Percentiles rank a stretch among this genome's conserved stretches.
Evolutionary conservation across 139 green algal genomes (phyloP).

Genomic region (Diplosphaera chodatii): DNA sequence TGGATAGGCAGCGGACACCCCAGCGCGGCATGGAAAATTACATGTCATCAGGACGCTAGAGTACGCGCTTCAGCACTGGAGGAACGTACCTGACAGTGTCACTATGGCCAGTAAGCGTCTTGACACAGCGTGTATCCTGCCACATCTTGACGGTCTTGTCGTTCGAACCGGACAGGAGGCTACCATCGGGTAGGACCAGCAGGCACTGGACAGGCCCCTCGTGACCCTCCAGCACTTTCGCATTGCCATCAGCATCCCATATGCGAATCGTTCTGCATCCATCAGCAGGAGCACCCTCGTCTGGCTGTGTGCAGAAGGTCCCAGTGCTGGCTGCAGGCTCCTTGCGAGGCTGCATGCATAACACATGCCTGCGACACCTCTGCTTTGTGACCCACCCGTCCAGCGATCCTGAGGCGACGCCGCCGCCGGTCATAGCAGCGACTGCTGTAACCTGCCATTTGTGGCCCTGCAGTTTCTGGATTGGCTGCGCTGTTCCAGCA

Average conservation of each 20-base stretch:
- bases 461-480: constrained; percentile 64
- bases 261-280: constrained; percentile 57
- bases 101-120: constrained; percentile 63
- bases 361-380: no score
- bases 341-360: no score
- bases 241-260: constrained; percentile 55
- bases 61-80: neutral
- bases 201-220: constrained; percentile 70
- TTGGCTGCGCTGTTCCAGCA: constrained; percentile 9
- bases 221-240: constrained; percentile 60
- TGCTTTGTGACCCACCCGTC: no score
- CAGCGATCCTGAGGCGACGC: constrained; percentile 73
- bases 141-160: constrained; percentile 61
- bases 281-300: no score
- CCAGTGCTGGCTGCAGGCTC: no score
- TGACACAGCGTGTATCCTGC: constrained; percentile 39
- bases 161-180: constrained; percentile 69
- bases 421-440: constrained; percentile 42
- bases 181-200: constrained; percentile 53
- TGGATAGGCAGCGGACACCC: no score
- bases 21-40: no score
- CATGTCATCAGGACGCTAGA: no score
- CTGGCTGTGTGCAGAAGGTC: no score
- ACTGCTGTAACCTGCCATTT: constrained; percentile 79
- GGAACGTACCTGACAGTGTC: constrained; percentile 77